These are phyloP conservation scores for Candida glaebosa DNA, from an alignment of 805 yeast species.

Conservation along the genomic window DNA sequence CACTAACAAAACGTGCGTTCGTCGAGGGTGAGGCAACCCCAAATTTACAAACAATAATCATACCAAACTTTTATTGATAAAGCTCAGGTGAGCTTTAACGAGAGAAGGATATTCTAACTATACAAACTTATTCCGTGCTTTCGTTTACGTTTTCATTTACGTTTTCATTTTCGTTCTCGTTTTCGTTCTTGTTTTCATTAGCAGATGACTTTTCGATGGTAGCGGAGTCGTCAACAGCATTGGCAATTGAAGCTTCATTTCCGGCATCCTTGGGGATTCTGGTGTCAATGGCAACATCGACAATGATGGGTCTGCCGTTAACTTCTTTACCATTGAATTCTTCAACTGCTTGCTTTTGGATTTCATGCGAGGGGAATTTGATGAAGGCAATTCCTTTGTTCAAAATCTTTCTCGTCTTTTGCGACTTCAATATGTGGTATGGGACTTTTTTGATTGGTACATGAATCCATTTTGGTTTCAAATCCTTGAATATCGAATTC, in stretches of 20 bases:
- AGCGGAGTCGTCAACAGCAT: too few species aligned
- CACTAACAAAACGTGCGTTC: background rate
- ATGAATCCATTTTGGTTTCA: constrained; percentile 54
- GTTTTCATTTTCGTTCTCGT: constrained; percentile 2
- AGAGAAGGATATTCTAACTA: too few species aligned
- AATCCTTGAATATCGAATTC: constrained; percentile 42
- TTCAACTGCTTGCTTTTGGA: constrained; percentile 68
- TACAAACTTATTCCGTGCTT: too few species aligned
- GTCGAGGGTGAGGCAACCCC: background rate
- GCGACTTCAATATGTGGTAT: constrained; percentile 36
- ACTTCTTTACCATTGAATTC: constrained; percentile 64
- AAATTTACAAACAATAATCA: too few species aligned
- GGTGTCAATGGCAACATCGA: constrained; percentile 71
- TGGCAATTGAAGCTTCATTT: too few species aligned
- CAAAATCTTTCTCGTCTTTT: constrained; percentile 42
- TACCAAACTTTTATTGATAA: too few species aligned
- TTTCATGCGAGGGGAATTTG: constrained; percentile 55
- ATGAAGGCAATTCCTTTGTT: constrained; percentile 68
- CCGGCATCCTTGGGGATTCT: constrained; percentile 28
- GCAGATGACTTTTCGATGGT: too few species aligned
- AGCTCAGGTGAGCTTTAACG: too few species aligned
- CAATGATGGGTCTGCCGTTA: constrained; percentile 62
- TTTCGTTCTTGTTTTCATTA: too few species aligned
- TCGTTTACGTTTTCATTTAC: too few species aligned
- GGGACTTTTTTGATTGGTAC: constrained; percentile 55